These are phyloP conservation scores for Boletus patriciae DNA, from an alignment of 768 basidiomycete species.

Conservation along the genomic window DNA sequence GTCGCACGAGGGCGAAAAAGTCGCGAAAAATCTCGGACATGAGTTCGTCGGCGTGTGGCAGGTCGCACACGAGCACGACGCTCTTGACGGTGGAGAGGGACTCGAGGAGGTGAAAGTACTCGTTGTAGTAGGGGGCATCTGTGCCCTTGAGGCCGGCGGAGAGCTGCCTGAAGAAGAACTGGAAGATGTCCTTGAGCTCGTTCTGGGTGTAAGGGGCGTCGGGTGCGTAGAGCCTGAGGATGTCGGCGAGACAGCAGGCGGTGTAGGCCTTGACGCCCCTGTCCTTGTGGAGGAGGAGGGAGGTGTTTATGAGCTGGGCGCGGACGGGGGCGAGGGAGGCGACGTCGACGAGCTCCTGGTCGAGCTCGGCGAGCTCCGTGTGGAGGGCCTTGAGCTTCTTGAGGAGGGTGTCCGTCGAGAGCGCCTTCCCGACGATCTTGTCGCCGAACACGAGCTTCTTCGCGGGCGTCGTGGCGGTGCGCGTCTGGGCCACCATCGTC, in stretches of 20 bases:
- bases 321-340: constrained; percentile 66
- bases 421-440: constrained; percentile 74
- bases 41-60: constrained; percentile 83
- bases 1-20: constrained; percentile 78
- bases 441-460: constrained; percentile 77
- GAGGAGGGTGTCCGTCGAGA: constrained; percentile 77
- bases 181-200: constrained; percentile 93
- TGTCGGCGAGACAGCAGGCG: constrained; percentile 92
- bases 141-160: constrained; percentile 67
- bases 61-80: constrained; percentile 89
- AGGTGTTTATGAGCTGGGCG: constrained; percentile 75
- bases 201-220: constrained; percentile 91
- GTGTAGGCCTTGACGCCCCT: constrained; percentile 93
- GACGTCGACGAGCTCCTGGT: constrained; percentile 84
- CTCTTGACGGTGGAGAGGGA: constrained; percentile 93
- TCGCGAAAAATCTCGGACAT: constrained; percentile 80
- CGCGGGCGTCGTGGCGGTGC: constrained; percentile 51
- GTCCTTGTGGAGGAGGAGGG: constrained; percentile 92
- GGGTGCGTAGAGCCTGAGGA: constrained; percentile 91
- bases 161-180: constrained; percentile 93
- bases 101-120: constrained; percentile 95
- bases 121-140: constrained; percentile 82
- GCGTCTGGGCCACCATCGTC: constrained; percentile 74
- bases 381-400: constrained; percentile 85
- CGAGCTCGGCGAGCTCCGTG: constrained; percentile 72